These are phyloP conservation scores for Neopestalotiopsis sp. DNA, from an alignment of 2,329 filamentous ascomycete genomes.

Conservation along the genomic window DNA sequence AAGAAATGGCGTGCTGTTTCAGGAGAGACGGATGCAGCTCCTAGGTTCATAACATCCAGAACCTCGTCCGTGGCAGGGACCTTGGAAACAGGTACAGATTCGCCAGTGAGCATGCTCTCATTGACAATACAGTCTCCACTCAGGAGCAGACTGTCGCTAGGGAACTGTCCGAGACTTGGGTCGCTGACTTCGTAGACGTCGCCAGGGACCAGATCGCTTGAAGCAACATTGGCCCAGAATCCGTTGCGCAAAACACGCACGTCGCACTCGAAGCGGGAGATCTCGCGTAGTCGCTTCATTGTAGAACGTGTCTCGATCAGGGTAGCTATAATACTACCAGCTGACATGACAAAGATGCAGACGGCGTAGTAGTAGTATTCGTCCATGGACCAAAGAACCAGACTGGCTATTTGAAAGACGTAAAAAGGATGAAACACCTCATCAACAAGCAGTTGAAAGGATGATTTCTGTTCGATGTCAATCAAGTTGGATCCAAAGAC, in stretches of 20 bases:
- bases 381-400: conserved; percentile 93
- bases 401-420: conserved; percentile 94
- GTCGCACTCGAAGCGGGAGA: conserved; percentile 94
- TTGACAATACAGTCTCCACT: conserved; percentile 98
- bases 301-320: conserved; percentile 91
- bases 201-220: conserved; percentile 88
- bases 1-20: conserved; percentile 88
- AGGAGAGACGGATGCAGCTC: conserved; percentile 80
- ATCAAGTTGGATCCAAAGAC: conserved; percentile 93
- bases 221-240: conserved; percentile 75
- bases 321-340: conserved; percentile 88
- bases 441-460: conserved; percentile 82
- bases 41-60: conserved; percentile 76
- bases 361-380: conserved; percentile 97
- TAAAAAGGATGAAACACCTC: conserved; percentile 98
- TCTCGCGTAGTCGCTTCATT: conserved; percentile 87
- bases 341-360: conserved; percentile 93
- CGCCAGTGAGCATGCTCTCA: conserved; percentile 97
- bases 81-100: conserved; percentile 97
- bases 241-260: conserved; percentile 91
- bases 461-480: conserved; percentile 89
- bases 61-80: conserved; percentile 81
- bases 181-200: conserved; percentile 98
- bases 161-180: conserved; percentile 84
- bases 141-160: conserved; percentile 88